Conservation (phyloP, 106 monocot species). For the Alisma plantagoaquatica region DNA sequence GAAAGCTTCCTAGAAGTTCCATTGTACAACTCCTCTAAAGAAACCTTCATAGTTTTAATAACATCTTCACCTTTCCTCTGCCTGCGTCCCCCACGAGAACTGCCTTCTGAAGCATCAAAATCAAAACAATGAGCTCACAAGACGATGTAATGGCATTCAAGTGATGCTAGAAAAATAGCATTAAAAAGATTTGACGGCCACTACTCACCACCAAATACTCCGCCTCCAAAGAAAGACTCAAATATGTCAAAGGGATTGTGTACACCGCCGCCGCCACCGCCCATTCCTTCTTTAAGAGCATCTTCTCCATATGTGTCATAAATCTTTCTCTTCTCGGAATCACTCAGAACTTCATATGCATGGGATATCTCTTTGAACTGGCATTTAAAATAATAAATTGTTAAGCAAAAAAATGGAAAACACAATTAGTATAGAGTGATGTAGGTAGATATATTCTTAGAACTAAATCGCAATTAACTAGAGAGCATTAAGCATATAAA, state of each 20-base stretch:
- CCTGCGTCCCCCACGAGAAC: constrained; percentile 39
- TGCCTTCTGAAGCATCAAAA: constrained; percentile 17
- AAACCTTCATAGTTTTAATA: constrained; percentile 45
- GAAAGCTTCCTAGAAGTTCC: constrained; percentile 55
- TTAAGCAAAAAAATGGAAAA: constrained; percentile 1
- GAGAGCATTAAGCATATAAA: neutral
- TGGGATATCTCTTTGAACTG: constrained; percentile 87
- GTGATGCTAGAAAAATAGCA: neutral
- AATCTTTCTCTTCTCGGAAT: constrained; percentile 70
- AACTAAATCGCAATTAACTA: neutral
- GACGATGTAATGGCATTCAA: neutral
- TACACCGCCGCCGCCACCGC: constrained; percentile 32
- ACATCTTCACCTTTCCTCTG: constrained; percentile 57
- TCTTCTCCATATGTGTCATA: constrained; percentile 87
- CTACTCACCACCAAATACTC: constrained; percentile 36
- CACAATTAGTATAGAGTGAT: neutral
- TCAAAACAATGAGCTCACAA: neutral
- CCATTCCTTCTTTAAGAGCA: constrained; percentile 81
- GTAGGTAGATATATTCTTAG: neutral
- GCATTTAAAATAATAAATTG: constrained; percentile 28
- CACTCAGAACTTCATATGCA: constrained; percentile 73
- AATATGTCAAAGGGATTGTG: constrained; percentile 72
- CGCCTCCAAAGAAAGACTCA: constrained; percentile 62
- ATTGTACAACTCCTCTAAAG: constrained; percentile 66
- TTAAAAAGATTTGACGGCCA: no score